Percentiles rank a stretch among this genome's conserved stretches.
These are phyloP conservation scores for Croton setiger DNA, from an alignment of 441 rosid genomes.

Conservation along the genomic window DNA sequence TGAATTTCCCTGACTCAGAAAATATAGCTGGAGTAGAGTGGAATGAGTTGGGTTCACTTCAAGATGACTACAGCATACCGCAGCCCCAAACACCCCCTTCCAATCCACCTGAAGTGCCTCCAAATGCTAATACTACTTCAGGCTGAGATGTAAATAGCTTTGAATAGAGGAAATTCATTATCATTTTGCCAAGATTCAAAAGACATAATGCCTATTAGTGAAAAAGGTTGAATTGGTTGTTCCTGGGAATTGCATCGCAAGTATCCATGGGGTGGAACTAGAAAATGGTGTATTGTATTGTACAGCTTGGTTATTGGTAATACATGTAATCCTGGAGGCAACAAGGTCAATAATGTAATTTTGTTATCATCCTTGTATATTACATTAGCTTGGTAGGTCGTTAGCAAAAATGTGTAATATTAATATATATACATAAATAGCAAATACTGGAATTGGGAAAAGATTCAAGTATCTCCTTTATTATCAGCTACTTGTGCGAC, in stretches of 20 bases:
- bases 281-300: conserved; percentile 27
- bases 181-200: conserved; percentile 4
- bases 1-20: conserved; percentile 38
- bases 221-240: conserved; percentile 10
- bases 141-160: conserved; percentile 30
- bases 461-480: neutral
- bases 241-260: conserved; percentile 12
- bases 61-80: conserved; percentile 46
- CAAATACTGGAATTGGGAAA: neutral
- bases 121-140: conserved; percentile 38
- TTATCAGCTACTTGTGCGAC: too few species aligned
- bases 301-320: conserved; percentile 33
- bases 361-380: conserved; percentile 6
- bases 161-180: neutral
- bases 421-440: conserved; percentile 12
- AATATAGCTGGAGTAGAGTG: conserved; percentile 56
- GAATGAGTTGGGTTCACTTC: conserved; percentile 49
- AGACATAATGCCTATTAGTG: neutral
- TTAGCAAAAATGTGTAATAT: conserved; percentile 13
- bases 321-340: conserved; percentile 18
- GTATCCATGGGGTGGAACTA: conserved; percentile 12
- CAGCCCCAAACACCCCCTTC: conserved; percentile 62
- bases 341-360: conserved; percentile 19
- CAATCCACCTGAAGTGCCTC: conserved; percentile 40
- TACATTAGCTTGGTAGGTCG: conserved; percentile 7